Evolutionary conservation across 2,329 filamentous ascomycete genomes (phyloP).

Genomic region (Trichoderma afroharzianum): DNA sequence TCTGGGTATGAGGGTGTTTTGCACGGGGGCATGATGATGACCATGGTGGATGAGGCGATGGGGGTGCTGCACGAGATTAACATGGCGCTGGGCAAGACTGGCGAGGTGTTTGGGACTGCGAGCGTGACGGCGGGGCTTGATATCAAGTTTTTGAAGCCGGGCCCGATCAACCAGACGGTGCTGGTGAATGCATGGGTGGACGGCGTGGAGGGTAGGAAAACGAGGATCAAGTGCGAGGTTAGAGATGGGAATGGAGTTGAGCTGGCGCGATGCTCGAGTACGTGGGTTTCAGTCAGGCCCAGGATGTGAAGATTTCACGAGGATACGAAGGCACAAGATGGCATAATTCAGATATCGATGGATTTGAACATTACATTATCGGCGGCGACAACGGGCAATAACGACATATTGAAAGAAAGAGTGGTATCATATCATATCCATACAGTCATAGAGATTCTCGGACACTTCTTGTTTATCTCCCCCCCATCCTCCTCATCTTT

Average conservation of each 20-base stretch:
- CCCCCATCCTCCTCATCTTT: background rate
- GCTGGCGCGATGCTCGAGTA: constrained; percentile 30
- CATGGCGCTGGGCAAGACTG: constrained; percentile 30
- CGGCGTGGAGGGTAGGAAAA: constrained; percentile 33
- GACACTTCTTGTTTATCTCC: background rate
- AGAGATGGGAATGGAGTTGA: constrained; percentile 29
- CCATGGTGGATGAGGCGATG: constrained; percentile 37
- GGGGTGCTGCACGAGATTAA: constrained; percentile 37
- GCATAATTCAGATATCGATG: too few relatives aligned
- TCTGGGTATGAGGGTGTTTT: constrained; percentile 32
- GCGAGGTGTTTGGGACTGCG: constrained; percentile 26
- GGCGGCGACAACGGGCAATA: background rate
- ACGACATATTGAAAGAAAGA: background rate
- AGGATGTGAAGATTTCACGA: constrained; percentile 24
- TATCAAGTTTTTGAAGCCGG: constrained; percentile 33
- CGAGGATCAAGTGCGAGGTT: constrained; percentile 29
- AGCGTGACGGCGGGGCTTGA: constrained; percentile 36
- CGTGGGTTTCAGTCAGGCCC: constrained; percentile 32
- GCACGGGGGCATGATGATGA: constrained; percentile 36
- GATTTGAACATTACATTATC: background rate
- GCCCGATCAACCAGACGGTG: constrained; percentile 30
- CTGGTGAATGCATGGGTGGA: constrained; percentile 32
- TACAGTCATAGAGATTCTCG: constrained; percentile 2
- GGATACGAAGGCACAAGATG: too few relatives aligned
- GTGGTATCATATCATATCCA: constrained; percentile 18